Conservation (phyloP, 306 rosid species). For the Pyrus communis region DNA sequence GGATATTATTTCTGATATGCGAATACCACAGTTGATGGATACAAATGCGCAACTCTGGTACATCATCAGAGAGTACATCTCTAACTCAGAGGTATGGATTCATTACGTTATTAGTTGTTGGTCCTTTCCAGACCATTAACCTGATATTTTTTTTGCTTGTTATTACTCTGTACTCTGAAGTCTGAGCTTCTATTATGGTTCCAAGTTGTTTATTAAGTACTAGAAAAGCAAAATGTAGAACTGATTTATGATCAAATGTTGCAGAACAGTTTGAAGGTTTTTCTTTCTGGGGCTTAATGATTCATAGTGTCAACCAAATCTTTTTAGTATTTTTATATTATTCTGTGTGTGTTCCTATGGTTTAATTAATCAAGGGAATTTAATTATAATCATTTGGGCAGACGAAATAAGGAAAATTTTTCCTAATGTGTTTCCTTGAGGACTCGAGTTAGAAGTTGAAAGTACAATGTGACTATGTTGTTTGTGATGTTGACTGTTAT, state of each 20-base stretch:
- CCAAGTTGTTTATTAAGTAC: not conserved
- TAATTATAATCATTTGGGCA: too few species aligned
- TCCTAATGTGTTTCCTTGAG: not conserved
- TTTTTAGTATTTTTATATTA: too few species aligned
- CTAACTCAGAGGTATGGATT: slow-evolving; percentile 75
- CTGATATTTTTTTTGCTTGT: not conserved
- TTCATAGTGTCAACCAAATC: not conserved
- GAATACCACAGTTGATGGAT: slow-evolving; percentile 77
- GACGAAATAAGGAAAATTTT: not conserved
- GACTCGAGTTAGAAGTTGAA: not conserved
- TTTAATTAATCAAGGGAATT: too few species aligned
- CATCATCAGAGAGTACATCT: slow-evolving; percentile 89
- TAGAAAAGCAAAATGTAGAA: not conserved
- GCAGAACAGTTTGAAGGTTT: not conserved
- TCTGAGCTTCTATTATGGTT: too few species aligned
- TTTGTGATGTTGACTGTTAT: not conserved
- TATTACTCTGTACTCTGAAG: not conserved
- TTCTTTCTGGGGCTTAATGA: not conserved
- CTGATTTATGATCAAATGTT: not conserved
- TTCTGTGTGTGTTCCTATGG: not conserved
- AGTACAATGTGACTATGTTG: not conserved
- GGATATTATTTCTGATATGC: slow-evolving; percentile 17
- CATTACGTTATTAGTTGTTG: not conserved
- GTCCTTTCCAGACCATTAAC: not conserved
- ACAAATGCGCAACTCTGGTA: slow-evolving; percentile 98